Evolutionary conservation across 257 asterid genomes (phyloP), one percentile per base, ranked within the genome.

Genomic region (Avicennia marina): DNA sequence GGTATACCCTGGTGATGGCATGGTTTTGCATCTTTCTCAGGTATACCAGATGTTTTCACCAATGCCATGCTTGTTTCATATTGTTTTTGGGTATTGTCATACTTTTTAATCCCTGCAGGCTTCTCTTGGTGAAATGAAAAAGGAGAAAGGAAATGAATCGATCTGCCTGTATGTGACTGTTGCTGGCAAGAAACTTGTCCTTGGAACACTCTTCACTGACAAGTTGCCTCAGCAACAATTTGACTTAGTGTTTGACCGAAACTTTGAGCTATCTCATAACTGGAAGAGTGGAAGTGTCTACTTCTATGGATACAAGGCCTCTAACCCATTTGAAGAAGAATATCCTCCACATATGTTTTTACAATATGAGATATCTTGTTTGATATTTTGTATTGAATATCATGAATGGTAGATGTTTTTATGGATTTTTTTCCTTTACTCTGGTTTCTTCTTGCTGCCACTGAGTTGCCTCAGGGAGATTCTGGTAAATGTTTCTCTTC

Each of bases 21-120:
- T 40, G 72, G 72, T 83, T 55, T 36, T 88, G 78, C 96, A 85
- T 77, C 79, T 88, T 42, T 85, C 96, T 39, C 95, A 85, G 96
- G 96, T 83, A 49, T 52, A 15, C 20, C 12, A 20, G 10, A 24
- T 13, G 34, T 15, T 68, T 45, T n/a, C 4, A 11, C 5, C 6
- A 4, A 20, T 55, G 11, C 34, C 2, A 4, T 24, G 11, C 34
- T 21, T 4, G 27, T 40, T 13, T 21, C 3, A 26, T 46, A 26
- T 42, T 46, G 31, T 36, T 49, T 56, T 21, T 33, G 40, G 53
- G 29, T 4, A 13, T 48, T 40, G 6, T 27, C 26, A 21, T 45
- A 26, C 53, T 39, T 11, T 0, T 20, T 25, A 2, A 31, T n/a
- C 26, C 7, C 29, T 39, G 3, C 74, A 88, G 96, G 94, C 87